Percentiles rank a stretch among this genome's conserved stretches.
Conservation (phyloP, 192 early-diverging fungal species). For the Linnemannia elongata region DNA sequence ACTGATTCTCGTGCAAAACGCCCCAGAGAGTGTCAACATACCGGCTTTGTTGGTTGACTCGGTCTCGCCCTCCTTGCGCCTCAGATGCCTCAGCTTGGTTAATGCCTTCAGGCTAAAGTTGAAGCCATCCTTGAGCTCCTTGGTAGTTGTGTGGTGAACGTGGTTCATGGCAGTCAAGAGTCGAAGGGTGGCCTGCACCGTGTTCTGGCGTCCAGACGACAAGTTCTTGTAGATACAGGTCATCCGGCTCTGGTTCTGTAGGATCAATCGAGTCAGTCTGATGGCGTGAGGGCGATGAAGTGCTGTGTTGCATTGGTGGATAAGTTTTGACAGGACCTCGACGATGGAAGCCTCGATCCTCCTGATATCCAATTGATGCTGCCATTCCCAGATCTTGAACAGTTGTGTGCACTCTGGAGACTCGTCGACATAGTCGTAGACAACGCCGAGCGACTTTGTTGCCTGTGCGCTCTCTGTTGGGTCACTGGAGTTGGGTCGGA, state of each 20-base stretch:
- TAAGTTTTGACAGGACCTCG: constrained; percentile 72
- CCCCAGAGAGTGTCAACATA: background rate
- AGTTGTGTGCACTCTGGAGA: constrained; percentile 73
- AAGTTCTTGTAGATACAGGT: constrained; percentile 73
- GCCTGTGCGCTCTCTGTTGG: constrained; percentile 39
- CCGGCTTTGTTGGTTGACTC: constrained; percentile 51
- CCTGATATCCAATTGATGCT: constrained; percentile 66
- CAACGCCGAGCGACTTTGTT: constrained; percentile 32
- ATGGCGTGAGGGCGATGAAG: constrained; percentile 55
- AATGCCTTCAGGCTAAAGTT: constrained; percentile 79
- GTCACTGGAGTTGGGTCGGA: constrained; percentile 50
- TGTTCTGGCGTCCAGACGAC: constrained; percentile 67
- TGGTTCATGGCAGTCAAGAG: constrained; percentile 75
- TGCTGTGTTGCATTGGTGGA: constrained; percentile 61
- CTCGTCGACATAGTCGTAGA: constrained; percentile 68
- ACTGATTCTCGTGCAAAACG: background rate
- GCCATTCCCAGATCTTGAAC: constrained; percentile 75
- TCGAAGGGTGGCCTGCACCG: constrained; percentile 73
- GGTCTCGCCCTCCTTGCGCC: constrained; percentile 57
- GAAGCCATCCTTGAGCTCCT: constrained; percentile 78
- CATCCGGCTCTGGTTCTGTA: constrained; percentile 78
- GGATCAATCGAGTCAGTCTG: constrained; percentile 60
- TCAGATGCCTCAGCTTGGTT: constrained; percentile 32
- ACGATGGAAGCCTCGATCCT: constrained; percentile 71
- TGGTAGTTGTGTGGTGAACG: constrained; percentile 66